phyloP scores from a whole-genome alignment of 495 filamentous ascomycete species.

The Bathelium albidoporum region DNA sequence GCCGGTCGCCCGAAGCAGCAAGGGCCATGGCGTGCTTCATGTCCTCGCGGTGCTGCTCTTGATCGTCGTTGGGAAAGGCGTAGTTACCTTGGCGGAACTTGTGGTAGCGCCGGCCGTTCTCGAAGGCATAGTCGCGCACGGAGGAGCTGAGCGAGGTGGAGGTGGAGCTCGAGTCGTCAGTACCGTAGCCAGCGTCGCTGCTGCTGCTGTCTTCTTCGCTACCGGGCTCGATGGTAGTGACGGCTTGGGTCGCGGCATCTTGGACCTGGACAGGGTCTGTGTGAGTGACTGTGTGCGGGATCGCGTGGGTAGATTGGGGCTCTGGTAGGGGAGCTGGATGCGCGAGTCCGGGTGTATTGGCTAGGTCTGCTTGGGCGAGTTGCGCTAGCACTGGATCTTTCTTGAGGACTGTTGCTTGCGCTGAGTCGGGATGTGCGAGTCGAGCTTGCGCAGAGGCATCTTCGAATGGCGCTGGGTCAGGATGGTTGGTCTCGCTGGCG shows the following conservation, averaged over 20 bases:
- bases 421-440: background rate
- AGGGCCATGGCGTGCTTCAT: conserved; percentile 25
- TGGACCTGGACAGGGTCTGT: background rate
- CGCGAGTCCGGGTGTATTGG: background rate
- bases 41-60: conserved; percentile 18
- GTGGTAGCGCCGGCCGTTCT: conserved; percentile 19
- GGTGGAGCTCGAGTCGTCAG: background rate
- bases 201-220: conserved; percentile 3
- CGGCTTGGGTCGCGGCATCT: background rate
- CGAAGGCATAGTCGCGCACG: conserved; percentile 16
- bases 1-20: conserved; percentile 14
- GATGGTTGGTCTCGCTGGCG: background rate
- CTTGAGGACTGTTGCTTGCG: background rate
- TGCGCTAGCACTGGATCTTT: background rate
- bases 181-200: conserved; percentile 9
- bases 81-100: conserved; percentile 11
- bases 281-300: background rate
- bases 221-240: background rate
- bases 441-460: background rate
- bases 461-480: background rate
- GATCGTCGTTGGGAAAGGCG: conserved; percentile 10
- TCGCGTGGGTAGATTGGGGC: background rate
- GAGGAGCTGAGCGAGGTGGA: conserved; percentile 16
- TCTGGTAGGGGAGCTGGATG: background rate
- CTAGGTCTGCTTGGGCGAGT: background rate